Base-by-base conservation (phyloP, 83 land plant genomes). In the Picea mariana region DNA sequence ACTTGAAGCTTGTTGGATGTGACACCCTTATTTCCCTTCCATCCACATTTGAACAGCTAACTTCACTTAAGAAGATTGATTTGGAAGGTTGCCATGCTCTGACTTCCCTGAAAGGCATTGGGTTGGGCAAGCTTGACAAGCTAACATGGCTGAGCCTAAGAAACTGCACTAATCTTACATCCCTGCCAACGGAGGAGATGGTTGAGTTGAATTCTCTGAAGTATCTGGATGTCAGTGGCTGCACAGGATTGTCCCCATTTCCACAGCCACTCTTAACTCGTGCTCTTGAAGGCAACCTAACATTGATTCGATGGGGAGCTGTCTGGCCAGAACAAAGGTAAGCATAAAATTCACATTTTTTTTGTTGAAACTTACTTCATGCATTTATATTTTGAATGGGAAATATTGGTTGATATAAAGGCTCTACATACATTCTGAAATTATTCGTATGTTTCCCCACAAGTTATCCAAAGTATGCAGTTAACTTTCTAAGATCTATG, bases 211-310 rank as follows among this genome's bases (percentile, higher is more conserved):
- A 79, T 24, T 79, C 58, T 27, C 75, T 83, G 21, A 79, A 79
- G 17, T 83, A 79, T 65, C 83, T 83, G 66, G 85, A 83, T 79
- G 82, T 83, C 23, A 83, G 85, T 83, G 85, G 85, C 6, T 83
- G 85, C 68, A 66, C 85, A 40, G 68, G 58, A 65, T 81, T 83
- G 18, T 83, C 75, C 13, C 85, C 82, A 16, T 65, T 83, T 67
- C 85, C 85, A 1, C 82, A 83, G 40, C n/a, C 61, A 65, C 83
- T 83, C 61, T 24, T 79, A 60, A 15, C 24, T 27, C 66, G n/a
- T 63, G 85, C 82, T 62, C 65, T 83, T 31, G 62, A 65, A 59
- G 82, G 80, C 9, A 44, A 31, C n/a, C 61, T 83, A 18, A 79
- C 72, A 40, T 65, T 83, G 31, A 67, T 83, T 40, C 85, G 85